Evolutionary conservation across 768 basidiomycete species (phyloP), one percentile per base, ranked within the genome.

Genomic region (Boletus coccyginus): DNA sequence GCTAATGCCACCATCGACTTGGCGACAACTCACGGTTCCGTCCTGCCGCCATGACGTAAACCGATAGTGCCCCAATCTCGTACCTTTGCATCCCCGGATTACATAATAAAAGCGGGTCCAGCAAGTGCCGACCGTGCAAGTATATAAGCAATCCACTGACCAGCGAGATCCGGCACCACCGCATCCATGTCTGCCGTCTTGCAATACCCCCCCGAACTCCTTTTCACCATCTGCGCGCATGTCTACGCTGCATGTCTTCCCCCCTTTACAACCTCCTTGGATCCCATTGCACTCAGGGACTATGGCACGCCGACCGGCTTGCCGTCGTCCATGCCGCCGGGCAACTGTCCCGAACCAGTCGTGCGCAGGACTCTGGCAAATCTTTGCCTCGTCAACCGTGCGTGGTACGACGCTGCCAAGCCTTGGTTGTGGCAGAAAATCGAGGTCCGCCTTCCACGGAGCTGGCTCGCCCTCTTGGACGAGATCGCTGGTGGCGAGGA

Each of bases 341-440:
- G 82, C 16, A 80, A 82, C 66, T 90, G 85, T 84, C 74, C 88
- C 0, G 91, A 92, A 59, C 76, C 82, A 7, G 63, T 84, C 32
- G 78, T 83, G 27, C 82, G 91, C 13, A 77, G 72, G 55, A 86
- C 92, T 0, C 77, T 94, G 21, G 77, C 82, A 7, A 84, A 72
- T 62, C 84, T 93, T 43, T 90, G 87, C 63, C 81, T 90, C 58
- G 90, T 92, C 42, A 90, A 85, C 65, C 87, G 77, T 64, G 78
- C 83, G 3, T 93, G 89, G 88, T 84, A 85, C 66, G 81, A 83
- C 31, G 92, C 90, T 1, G 89, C 92, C n/a, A 88, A 87, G 62
- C 91, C 91, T 0, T 94, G 88, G 89, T 75, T 94, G 7, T 94
- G 92, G 91, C 82, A 81, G 55, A 85, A 85, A 57, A 76, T 94